phyloP scores from a whole-genome alignment of 2,329 filamentous ascomycete genomes.

The Aspergillus sp. region DNA sequence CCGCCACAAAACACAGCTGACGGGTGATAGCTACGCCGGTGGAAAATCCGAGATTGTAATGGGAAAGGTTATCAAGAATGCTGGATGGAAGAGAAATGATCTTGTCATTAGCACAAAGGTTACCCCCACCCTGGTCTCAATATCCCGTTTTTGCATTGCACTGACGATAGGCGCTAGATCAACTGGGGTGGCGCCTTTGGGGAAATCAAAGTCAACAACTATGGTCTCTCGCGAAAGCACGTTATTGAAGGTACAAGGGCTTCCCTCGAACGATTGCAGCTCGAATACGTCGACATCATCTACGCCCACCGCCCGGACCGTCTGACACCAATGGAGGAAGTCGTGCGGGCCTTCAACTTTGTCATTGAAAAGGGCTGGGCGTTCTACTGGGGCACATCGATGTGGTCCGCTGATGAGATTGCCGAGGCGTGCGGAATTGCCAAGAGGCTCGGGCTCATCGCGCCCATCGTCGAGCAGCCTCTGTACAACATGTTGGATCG shows the following conservation, averaged over 20 bases:
- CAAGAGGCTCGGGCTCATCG: constrained; percentile 64
- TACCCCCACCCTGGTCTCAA: background rate
- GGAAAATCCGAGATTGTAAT: constrained; percentile 60
- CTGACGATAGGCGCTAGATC: constrained; percentile 45
- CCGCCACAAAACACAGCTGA: background rate
- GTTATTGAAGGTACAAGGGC: constrained; percentile 68
- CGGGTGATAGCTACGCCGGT: constrained; percentile 47
- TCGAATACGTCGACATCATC: constrained; percentile 71
- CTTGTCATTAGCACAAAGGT: constrained; percentile 44
- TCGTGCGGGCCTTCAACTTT: constrained; percentile 72
- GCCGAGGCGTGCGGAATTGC: constrained; percentile 66
- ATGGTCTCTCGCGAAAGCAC: constrained; percentile 72
- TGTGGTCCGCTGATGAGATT: constrained; percentile 72
- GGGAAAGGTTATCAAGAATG: constrained; percentile 61
- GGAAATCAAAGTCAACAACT: constrained; percentile 67
- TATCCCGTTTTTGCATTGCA: no score
- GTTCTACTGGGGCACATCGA: constrained; percentile 73
- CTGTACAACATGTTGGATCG: constrained; percentile 68
- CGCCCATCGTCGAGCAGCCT: constrained; percentile 60
- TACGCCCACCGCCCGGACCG: constrained; percentile 74
- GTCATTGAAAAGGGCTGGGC: constrained; percentile 70
- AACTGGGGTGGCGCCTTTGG: constrained; percentile 67
- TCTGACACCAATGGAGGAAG: constrained; percentile 72
- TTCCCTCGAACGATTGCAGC: constrained; percentile 64
- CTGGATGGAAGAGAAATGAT: constrained; percentile 62